These are phyloP conservation scores for Aspergillus ochraceoroseus DNA, from an alignment of 2,329 filamentous ascomycete species.

Conservation along the genomic window DNA sequence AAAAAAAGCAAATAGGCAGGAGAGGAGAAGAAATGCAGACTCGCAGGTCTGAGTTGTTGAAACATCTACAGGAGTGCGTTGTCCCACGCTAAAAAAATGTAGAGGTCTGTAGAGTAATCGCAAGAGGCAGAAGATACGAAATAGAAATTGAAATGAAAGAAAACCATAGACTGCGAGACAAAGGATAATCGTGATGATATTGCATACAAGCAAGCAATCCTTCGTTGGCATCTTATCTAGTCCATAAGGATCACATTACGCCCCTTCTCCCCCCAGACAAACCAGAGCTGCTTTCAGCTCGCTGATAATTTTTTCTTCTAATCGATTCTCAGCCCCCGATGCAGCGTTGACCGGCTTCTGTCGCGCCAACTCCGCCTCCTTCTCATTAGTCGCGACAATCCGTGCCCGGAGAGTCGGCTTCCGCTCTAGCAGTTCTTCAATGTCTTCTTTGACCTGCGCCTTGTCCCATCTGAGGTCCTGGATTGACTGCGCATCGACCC, in stretches of 20 bases:
- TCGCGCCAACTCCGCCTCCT: conserved; percentile 61
- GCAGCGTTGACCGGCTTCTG: conserved; percentile 40
- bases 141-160: background rate
- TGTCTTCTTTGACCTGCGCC: conserved; percentile 67
- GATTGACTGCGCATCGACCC: conserved; percentile 58
- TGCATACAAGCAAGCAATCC: too few species aligned
- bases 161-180: background rate
- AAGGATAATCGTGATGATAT: too few species aligned
- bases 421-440: conserved; percentile 73
- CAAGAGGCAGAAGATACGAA: background rate
- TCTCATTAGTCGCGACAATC: conserved; percentile 66
- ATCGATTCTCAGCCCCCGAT: conserved; percentile 54
- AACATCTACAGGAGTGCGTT: too few species aligned
- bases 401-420: conserved; percentile 65
- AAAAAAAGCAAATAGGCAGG: too few species aligned
- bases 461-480: conserved; percentile 71
- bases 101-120: too few species aligned
- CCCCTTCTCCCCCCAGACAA: conserved; percentile 41
- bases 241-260: conserved; percentile 23
- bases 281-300: conserved; percentile 57
- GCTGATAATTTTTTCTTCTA: conserved; percentile 70
- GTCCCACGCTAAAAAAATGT: too few species aligned
- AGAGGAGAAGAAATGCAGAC: too few species aligned
- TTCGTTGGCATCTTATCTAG: too few species aligned
- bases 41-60: too few species aligned